These are phyloP conservation scores for Erigeron canadensis DNA, from an alignment of 129 eudicot genomes.

Conservation along the genomic window DNA sequence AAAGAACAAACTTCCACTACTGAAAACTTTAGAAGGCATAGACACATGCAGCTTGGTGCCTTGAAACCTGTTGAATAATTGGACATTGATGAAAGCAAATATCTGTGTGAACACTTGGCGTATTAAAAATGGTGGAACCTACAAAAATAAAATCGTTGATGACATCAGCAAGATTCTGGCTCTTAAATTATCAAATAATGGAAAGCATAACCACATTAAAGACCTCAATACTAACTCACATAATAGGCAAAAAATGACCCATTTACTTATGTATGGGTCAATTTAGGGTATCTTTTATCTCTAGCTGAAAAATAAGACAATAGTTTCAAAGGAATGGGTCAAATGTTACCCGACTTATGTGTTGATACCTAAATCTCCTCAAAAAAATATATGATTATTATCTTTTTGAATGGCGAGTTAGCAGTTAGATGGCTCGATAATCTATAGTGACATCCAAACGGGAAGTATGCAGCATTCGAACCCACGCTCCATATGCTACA, in stretches of 20 bases:
- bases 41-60: constrained; percentile 3
- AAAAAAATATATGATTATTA: too few species aligned
- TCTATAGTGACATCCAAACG: too few species aligned
- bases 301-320: not conserved
- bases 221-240: not conserved
- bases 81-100: constrained; percentile 92
- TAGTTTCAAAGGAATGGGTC: not conserved
- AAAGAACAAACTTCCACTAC: constrained; percentile 1
- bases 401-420: too few species aligned
- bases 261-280: not conserved
- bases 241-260: not conserved
- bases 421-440: too few species aligned
- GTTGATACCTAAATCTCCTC: not conserved
- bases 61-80: constrained; percentile 83
- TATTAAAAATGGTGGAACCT: constrained; percentile 90
- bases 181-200: not conserved
- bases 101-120: constrained; percentile 88
- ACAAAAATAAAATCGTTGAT: constrained; percentile 22
- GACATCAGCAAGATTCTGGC: constrained; percentile 5
- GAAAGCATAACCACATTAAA: not conserved
- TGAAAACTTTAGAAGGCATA: constrained; percentile 7
- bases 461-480: too few species aligned
- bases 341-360: not conserved
- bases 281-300: not conserved
- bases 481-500: too few species aligned